These are phyloP conservation scores for Nidularia sp. DNA, from an alignment of 768 basidiomycete species.

Conservation along the genomic window DNA sequence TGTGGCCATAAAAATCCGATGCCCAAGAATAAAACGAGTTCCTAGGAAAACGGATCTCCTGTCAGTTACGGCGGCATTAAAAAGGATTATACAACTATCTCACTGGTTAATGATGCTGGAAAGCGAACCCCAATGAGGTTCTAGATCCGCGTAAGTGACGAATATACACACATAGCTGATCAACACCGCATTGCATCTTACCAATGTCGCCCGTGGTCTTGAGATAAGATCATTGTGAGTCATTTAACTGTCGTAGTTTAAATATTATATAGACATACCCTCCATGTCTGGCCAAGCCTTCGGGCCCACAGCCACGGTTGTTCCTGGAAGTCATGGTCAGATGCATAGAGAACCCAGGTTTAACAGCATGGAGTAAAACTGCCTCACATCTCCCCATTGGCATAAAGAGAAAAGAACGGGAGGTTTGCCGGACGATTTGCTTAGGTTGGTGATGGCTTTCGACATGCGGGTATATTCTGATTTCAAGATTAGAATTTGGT, in stretches of 20 bases:
- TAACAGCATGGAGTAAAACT: slow-evolving; percentile 1
- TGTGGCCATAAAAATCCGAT: slow-evolving; percentile 64
- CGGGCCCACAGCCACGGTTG: slow-evolving; percentile 65
- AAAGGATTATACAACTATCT: too few species aligned
- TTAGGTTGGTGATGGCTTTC: slow-evolving; percentile 47
- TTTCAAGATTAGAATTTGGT: neutral
- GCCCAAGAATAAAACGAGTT: slow-evolving; percentile 64
- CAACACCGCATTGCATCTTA: slow-evolving; percentile 24
- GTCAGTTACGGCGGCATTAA: too few species aligned
- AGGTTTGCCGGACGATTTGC: slow-evolving; percentile 42
- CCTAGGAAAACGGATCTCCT: slow-evolving; percentile 19
- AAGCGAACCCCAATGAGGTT: slow-evolving; percentile 44
- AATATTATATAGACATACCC: slow-evolving; percentile 26
- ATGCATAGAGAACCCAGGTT: neutral
- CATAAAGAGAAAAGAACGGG: slow-evolving; percentile 61
- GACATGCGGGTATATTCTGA: slow-evolving; percentile 61
- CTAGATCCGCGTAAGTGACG: neutral
- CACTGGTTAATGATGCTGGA: slow-evolving; percentile 53
- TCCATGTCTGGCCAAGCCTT: slow-evolving; percentile 60
- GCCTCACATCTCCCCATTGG: slow-evolving; percentile 61
- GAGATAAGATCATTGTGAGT: neutral
- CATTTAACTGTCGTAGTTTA: too few species aligned
- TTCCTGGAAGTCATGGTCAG: slow-evolving; percentile 25
- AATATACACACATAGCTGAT: slow-evolving; percentile 44
- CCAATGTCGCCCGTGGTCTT: neutral